These are phyloP conservation scores for Salix exigua DNA, from an alignment of 345 rosid genomes.

Conservation along the genomic window DNA sequence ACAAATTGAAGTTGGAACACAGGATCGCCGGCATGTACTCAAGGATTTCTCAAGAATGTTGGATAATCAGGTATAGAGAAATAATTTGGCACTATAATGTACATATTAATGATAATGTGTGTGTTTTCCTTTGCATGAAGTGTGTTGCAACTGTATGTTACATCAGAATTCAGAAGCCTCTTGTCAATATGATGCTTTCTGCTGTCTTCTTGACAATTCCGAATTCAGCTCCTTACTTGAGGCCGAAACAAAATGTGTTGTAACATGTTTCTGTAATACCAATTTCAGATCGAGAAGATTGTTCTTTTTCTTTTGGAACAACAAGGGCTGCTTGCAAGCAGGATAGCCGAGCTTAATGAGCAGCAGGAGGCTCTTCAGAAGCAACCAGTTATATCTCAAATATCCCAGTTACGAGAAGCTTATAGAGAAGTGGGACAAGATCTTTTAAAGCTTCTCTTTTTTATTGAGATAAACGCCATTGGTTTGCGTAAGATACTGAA, in stretches of 20 bases:
- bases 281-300: slow-evolving; percentile 83
- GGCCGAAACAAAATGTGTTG: neutral
- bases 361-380: slow-evolving; percentile 57
- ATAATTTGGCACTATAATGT: neutral
- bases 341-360: slow-evolving; percentile 62
- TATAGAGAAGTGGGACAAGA: slow-evolving; percentile 75
- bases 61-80: slow-evolving; percentile 64
- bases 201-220: slow-evolving; percentile 1
- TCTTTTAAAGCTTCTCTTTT: slow-evolving; percentile 73
- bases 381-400: slow-evolving; percentile 61
- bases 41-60: slow-evolving; percentile 99
- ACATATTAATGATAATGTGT: neutral
- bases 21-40: slow-evolving; percentile 80
- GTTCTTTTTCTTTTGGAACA: slow-evolving; percentile 94
- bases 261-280: neutral
- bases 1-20: slow-evolving; percentile 72
- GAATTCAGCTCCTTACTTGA: neutral
- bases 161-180: neutral
- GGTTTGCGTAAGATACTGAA: slow-evolving; percentile 94
- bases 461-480: slow-evolving; percentile 84
- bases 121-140: neutral
- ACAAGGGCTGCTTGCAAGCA: slow-evolving; percentile 82
- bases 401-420: slow-evolving; percentile 64
- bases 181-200: neutral
- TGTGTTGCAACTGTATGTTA: neutral